phyloP scores from a whole-genome alignment of 352 stramenopile genomes.

The Globisporangium parvum region DNA sequence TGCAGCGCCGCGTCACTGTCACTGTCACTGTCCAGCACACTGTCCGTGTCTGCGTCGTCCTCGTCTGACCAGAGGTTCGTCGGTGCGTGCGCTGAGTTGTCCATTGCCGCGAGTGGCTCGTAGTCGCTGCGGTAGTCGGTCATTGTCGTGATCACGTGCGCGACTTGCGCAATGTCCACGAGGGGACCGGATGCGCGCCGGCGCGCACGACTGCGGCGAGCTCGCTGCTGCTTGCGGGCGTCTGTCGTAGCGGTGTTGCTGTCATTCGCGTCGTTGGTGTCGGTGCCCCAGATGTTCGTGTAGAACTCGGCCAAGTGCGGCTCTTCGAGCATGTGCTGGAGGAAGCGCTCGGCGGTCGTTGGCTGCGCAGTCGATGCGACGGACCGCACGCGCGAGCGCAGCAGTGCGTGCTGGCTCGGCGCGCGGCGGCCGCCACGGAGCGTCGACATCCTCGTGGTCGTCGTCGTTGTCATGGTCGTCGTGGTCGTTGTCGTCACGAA shows the following conservation, averaged over 20 bases:
- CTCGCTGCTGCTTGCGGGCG: slow-evolving; percentile 19
- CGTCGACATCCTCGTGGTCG: slow-evolving; percentile 10
- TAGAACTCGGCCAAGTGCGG: slow-evolving; percentile 46
- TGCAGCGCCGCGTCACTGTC: not conserved
- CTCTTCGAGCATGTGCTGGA: slow-evolving; percentile 28
- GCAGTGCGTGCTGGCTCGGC: not conserved
- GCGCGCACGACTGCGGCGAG: slow-evolving; percentile 13
- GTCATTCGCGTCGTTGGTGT: not conserved
- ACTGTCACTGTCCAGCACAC: slow-evolving; percentile 3
- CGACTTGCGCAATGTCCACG: slow-evolving; percentile 70
- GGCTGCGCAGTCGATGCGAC: not conserved
- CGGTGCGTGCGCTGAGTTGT: not conserved
- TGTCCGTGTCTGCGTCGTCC: slow-evolving; percentile 14
- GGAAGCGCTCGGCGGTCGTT: slow-evolving; percentile 3
- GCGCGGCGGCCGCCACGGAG: not conserved
- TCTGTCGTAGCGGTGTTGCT: slow-evolving; percentile 15
- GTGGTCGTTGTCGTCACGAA: slow-evolving; percentile 16
- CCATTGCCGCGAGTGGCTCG: slow-evolving; percentile 18
- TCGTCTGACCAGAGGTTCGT: slow-evolving; percentile 57
- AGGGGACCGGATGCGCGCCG: slow-evolving; percentile 19
- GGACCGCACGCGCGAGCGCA: not conserved
- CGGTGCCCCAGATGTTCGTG: slow-evolving; percentile 44
- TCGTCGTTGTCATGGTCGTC: slow-evolving; percentile 21
- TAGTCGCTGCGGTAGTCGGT: slow-evolving; percentile 72
- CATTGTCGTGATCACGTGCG: slow-evolving; percentile 58